phyloP scores from a whole-genome alignment of 148 eudicot species.

The Camellia granthamiana region DNA sequence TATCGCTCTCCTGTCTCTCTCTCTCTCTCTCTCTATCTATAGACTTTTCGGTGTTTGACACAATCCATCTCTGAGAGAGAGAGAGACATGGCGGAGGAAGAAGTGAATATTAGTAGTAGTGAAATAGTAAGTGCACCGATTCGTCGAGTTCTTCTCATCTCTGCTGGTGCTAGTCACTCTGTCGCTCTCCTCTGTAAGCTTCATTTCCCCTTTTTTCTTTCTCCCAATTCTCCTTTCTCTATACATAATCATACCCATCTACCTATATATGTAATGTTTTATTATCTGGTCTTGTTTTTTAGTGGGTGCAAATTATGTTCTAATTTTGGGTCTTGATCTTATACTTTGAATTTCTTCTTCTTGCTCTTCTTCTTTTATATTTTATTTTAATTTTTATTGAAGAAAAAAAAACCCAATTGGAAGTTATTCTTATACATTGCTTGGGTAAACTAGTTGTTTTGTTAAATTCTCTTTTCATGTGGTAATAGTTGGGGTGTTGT shows the following conservation, averaged over 20 bases:
- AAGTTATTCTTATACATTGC: too few relatives aligned
- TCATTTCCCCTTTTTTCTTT: not conserved
- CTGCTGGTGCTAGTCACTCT: constrained; percentile 97
- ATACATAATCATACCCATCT: not conserved
- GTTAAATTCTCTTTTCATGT: not conserved
- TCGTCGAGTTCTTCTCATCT: constrained; percentile 56
- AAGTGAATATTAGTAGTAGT: constrained; percentile 17
- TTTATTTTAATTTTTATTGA: too few relatives aligned
- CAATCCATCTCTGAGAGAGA: not conserved
- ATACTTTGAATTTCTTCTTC: not conserved
- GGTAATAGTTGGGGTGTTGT: not conserved
- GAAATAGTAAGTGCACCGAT: constrained; percentile 19
- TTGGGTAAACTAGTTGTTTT: not conserved
- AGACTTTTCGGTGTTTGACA: not conserved
- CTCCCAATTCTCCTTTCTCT: not conserved
- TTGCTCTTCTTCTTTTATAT: not conserved
- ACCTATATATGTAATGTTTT: not conserved
- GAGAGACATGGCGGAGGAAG: constrained; percentile 33
- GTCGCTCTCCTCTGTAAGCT: constrained; percentile 82
- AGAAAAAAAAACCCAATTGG: too few relatives aligned
- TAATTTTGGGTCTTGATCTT: not conserved
- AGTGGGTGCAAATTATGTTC: not conserved
- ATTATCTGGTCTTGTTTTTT: too few relatives aligned
- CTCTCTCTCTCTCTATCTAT: not conserved
- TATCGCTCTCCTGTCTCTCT: not conserved